Evolutionary conservation across 805 yeast genomes (phyloP).

Genomic region (Candida taoyuanica): DNA sequence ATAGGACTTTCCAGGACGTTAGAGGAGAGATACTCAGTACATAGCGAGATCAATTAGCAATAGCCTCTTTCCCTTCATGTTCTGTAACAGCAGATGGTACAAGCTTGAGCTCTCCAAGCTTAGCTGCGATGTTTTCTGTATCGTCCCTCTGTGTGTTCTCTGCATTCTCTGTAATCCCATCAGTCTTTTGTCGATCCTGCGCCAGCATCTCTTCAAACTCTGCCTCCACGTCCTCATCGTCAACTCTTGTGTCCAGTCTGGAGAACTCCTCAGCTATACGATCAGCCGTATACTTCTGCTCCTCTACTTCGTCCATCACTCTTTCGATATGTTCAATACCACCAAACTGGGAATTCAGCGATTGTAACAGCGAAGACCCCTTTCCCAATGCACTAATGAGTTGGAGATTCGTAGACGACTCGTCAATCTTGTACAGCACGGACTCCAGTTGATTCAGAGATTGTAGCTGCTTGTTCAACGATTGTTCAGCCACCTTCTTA

Average conservation of each 20-base stretch:
- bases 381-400: constrained; percentile 34
- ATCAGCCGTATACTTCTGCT: constrained; percentile 33
- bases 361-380: constrained; percentile 32
- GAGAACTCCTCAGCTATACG: constrained; percentile 34
- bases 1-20: constrained; percentile 38
- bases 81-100: constrained; percentile 13
- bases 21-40: too few species aligned
- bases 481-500: constrained; percentile 32
- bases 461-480: constrained; percentile 29
- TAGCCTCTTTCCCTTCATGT: constrained; percentile 3
- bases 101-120: constrained; percentile 24
- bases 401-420: constrained; percentile 37
- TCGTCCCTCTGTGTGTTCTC: too few species aligned
- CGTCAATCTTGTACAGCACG: constrained; percentile 38
- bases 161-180: constrained; percentile 22
- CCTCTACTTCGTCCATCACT: constrained; percentile 36
- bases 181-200: constrained; percentile 10
- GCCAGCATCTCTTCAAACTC: constrained; percentile 35
- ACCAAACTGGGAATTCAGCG: constrained; percentile 38
- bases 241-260: constrained; percentile 19
- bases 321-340: constrained; percentile 40
- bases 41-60: too few species aligned
- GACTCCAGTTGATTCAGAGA: constrained; percentile 35
- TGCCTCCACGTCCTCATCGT: constrained; percentile 26
- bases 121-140: too few species aligned